Evolutionary conservation across 2,329 filamentous ascomycete genomes (phyloP).

Genomic region (Neonectria hederae): DNA sequence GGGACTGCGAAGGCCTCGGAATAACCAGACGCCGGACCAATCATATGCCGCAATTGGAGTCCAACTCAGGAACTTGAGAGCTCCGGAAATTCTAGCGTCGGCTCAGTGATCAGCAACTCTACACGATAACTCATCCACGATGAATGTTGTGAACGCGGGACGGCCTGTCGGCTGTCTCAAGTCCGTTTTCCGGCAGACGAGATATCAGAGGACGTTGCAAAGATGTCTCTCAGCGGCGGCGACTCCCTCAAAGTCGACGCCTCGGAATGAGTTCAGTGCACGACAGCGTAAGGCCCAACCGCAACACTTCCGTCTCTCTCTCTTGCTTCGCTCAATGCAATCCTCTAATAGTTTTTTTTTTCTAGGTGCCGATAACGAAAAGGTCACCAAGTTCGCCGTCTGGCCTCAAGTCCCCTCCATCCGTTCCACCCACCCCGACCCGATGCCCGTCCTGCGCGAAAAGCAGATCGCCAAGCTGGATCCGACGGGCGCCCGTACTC

Average conservation of each 20-base stretch:
- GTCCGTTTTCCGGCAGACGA: slow-evolving; percentile 66
- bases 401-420: slow-evolving; percentile 67
- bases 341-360: slow-evolving; percentile 23
- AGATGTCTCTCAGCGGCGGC: slow-evolving; percentile 58
- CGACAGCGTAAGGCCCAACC: slow-evolving; percentile 47
- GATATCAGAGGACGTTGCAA: slow-evolving; percentile 56
- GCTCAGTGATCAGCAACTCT: slow-evolving; percentile 33
- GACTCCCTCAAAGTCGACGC: slow-evolving; percentile 34
- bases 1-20: slow-evolving; percentile 35
- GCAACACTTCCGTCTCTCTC: neutral
- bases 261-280: slow-evolving; percentile 41
- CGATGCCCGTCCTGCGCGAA: slow-evolving; percentile 72
- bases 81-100: slow-evolving; percentile 42
- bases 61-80: slow-evolving; percentile 27
- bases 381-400: slow-evolving; percentile 57
- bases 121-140: slow-evolving; percentile 46
- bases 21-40: slow-evolving; percentile 50
- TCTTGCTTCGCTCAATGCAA: neutral
- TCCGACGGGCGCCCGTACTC: slow-evolving; percentile 81
- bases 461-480: slow-evolving; percentile 81
- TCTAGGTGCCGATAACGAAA: slow-evolving; percentile 48
- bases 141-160: slow-evolving; percentile 69
- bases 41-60: slow-evolving; percentile 42
- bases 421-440: slow-evolving; percentile 67
- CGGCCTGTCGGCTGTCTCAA: slow-evolving; percentile 79